Evolutionary conservation across 2,329 filamentous ascomycete species (phyloP).

Genomic region (Bisporella sp.): DNA sequence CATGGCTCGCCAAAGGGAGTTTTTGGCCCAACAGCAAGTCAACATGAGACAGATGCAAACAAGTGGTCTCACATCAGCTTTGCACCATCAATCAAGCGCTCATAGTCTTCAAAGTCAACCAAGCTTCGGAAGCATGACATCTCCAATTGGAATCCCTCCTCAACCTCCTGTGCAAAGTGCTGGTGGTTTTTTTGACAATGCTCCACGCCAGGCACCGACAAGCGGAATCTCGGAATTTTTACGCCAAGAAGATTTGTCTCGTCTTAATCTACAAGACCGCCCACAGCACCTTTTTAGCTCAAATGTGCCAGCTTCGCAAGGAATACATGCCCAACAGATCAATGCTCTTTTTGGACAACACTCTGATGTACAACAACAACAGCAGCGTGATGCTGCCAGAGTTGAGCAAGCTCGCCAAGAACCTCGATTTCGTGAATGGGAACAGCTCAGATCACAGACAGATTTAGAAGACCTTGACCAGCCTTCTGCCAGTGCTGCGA

Average conservation of each 20-base stretch:
- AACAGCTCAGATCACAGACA: conserved; percentile 67
- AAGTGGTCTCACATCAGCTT: conserved; percentile 39
- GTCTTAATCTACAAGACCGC: conserved; percentile 47
- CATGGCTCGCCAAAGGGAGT: conserved; percentile 93
- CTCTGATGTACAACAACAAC: conserved; percentile 37
- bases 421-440: conserved; percentile 71
- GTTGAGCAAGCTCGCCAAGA: conserved; percentile 57
- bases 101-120: conserved; percentile 96
- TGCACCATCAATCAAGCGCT: conserved; percentile 91
- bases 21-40: conserved; percentile 80
- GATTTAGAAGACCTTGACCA: conserved; percentile 43
- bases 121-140: conserved; percentile 90
- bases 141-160: conserved; percentile 58
- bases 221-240: conserved; percentile 43
- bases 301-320: conserved; percentile 14
- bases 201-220: conserved; percentile 35
- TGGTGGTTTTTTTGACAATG: conserved; percentile 63
- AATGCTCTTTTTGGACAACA: conserved; percentile 23
- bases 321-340: conserved; percentile 24
- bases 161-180: conserved; percentile 42
- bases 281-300: conserved; percentile 19
- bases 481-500: conserved; percentile 26
- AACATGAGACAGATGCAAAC: conserved; percentile 66
- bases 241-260: conserved; percentile 68
- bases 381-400: conserved; percentile 33